Percentiles rank a stretch among this genome's conserved stretches.
Conservation (phyloP, 2,329 filamentous ascomycete species). For the Fusarium sororula region DNA sequence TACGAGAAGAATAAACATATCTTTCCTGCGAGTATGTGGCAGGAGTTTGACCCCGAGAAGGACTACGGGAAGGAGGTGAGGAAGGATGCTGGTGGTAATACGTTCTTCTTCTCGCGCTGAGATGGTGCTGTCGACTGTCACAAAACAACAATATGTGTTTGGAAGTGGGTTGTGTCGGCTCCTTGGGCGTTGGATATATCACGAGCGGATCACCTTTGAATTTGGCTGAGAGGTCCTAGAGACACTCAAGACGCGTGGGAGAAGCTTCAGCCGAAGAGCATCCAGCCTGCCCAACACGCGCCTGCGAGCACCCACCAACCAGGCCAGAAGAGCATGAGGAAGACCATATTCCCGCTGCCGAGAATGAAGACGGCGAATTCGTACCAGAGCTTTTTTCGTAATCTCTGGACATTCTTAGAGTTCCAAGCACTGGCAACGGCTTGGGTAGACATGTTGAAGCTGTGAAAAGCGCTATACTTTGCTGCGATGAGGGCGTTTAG, state of each 20-base stretch:
- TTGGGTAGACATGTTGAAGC: conserved; percentile 43
- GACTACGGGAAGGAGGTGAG: conserved; percentile 82
- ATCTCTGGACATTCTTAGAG: conserved; percentile 45
- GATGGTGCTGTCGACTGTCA: conserved; percentile 1
- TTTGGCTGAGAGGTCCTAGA: conserved; percentile 12
- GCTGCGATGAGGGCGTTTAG: conserved; percentile 42
- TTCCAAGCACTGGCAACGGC: conserved; percentile 49
- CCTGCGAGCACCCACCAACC: conserved; percentile 61
- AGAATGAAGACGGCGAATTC: conserved; percentile 63
- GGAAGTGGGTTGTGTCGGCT: neutral
- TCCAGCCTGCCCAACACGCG: conserved; percentile 47
- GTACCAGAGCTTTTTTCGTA: conserved; percentile 59
- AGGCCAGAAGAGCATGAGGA: conserved; percentile 65
- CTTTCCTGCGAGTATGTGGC: conserved; percentile 95
- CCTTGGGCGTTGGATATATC: conserved; percentile 9
- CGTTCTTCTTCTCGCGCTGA: conserved; percentile 81
- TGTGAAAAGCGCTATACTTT: conserved; percentile 44
- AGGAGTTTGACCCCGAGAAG: conserved; percentile 89
- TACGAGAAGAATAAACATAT: conserved; percentile 99
- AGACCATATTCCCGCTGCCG: conserved; percentile 58
- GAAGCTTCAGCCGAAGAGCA: conserved; percentile 46
- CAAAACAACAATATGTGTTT: neutral
- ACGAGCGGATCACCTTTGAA: conserved; percentile 11
- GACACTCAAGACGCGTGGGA: conserved; percentile 1
- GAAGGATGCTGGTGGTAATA: conserved; percentile 88